Evolutionary conservation across 495 filamentous ascomycete genomes (phyloP).

Genomic region (Neurospora tetrasperma): DNA sequence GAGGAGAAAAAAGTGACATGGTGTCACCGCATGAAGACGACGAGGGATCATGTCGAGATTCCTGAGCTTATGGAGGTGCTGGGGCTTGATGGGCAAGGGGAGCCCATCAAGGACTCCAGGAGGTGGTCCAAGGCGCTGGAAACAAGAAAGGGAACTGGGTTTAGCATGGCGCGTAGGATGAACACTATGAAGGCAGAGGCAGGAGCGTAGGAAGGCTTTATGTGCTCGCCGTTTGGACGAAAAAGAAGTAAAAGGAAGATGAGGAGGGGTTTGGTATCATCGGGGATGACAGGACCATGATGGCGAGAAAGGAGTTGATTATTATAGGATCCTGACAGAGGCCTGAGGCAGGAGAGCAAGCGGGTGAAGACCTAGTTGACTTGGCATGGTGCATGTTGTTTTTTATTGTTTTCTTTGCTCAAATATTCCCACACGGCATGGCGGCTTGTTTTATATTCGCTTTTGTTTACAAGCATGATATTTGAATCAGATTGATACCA

Average conservation of each 20-base stretch:
- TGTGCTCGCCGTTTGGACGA: background rate
- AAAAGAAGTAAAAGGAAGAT: background rate
- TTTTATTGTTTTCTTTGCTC: background rate
- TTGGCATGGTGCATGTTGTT: background rate
- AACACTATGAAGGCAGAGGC: conserved; percentile 17
- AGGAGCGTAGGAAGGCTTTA: background rate
- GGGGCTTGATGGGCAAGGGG: conserved; percentile 41
- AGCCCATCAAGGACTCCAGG: conserved; percentile 29
- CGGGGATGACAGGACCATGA: background rate
- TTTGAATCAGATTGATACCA: background rate
- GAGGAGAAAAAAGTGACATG: conserved; percentile 55
- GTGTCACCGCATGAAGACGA: conserved; percentile 78
- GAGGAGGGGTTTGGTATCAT: background rate
- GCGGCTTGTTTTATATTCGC: background rate
- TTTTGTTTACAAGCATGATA: background rate
- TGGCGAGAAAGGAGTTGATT: background rate
- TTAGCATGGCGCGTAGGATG: conserved; percentile 35
- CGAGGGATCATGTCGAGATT: conserved; percentile 68
- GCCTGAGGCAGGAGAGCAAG: background rate
- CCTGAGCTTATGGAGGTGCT: conserved; percentile 50
- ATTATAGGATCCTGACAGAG: background rate
- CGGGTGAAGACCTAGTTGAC: background rate
- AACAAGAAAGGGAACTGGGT: conserved; percentile 36
- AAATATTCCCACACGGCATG: background rate
- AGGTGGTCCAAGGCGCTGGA: conserved; percentile 31